A percentile compares a stretch with the other conserved stretches of the same genome.
These are phyloP conservation scores for Epichloe coenophiala DNA, from an alignment of 2,329 filamentous ascomycete species.

Conservation along the genomic window DNA sequence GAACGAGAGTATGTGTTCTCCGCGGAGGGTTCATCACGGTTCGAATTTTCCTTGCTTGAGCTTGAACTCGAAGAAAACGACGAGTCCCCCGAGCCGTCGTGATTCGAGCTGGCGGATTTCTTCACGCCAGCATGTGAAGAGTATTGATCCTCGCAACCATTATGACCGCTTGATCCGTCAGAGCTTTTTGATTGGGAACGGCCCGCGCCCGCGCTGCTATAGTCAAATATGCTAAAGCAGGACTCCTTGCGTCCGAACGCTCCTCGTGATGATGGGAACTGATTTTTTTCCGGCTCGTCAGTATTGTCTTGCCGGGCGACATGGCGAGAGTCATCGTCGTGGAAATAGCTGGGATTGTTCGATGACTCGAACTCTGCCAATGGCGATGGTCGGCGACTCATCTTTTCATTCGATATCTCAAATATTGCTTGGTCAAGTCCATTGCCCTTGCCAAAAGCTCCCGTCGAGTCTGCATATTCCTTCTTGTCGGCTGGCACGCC, in stretches of 20 bases:
- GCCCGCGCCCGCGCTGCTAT: not conserved
- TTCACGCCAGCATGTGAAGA: not conserved
- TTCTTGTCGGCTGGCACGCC: not conserved
- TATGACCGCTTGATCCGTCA: not conserved
- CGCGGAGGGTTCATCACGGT: not conserved
- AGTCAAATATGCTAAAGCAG: constrained; percentile 1
- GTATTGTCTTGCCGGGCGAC: not conserved
- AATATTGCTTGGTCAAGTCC: not conserved
- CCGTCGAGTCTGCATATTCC: not conserved
- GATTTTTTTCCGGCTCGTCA: not conserved
- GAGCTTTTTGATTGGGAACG: not conserved
- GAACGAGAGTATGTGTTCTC: not conserved
- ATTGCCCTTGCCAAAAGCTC: not conserved
- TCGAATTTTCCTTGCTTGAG: not conserved
- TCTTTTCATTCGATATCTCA: not conserved
- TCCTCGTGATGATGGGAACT: constrained; percentile 1
- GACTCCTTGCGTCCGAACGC: not conserved
- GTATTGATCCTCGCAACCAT: not conserved
- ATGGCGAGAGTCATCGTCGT: not conserved
- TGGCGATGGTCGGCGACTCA: not conserved
- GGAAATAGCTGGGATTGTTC: not conserved
- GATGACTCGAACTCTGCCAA: not conserved
- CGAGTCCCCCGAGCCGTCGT: not conserved
- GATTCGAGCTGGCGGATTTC: not conserved
- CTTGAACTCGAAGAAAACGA: constrained; percentile 2